Evolutionary conservation across 345 rosid species (phyloP).

Genomic region (Melastoma malabathricum): DNA sequence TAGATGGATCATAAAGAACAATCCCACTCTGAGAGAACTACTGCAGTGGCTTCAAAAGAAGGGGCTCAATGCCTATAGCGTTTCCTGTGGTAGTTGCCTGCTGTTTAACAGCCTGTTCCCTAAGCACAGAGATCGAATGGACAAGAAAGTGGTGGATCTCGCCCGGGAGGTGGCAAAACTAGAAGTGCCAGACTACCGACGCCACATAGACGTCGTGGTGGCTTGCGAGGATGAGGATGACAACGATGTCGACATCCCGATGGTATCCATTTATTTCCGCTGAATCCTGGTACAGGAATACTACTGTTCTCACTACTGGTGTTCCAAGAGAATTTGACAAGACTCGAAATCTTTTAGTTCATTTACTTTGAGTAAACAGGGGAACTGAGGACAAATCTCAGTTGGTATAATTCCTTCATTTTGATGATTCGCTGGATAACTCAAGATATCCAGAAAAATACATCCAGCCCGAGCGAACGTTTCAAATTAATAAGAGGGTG

Average conservation of each 20-base stretch:
- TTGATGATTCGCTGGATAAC: no score
- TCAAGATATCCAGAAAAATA: no score
- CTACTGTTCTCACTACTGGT: no score
- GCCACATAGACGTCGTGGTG: slow-evolving; percentile 80
- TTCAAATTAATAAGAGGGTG: no score
- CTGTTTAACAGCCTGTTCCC: slow-evolving; percentile 86
- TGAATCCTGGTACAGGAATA: slow-evolving; percentile 7
- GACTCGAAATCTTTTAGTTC: no score
- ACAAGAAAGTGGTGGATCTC: slow-evolving; percentile 59
- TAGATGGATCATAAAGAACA: slow-evolving; percentile 60
- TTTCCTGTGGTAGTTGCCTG: slow-evolving; percentile 77
- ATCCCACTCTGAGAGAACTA: slow-evolving; percentile 66
- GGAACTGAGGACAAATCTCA: no score
- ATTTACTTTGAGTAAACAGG: no score
- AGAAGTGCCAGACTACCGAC: slow-evolving; percentile 58
- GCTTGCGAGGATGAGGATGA: slow-evolving; percentile 86
- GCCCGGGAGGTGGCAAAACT: slow-evolving; percentile 74
- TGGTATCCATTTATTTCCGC: slow-evolving; percentile 61
- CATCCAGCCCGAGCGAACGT: no score
- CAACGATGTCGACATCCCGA: slow-evolving; percentile 80
- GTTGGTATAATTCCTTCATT: no score
- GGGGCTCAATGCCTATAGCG: slow-evolving; percentile 81
- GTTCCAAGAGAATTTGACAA: no score
- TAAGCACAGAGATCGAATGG: slow-evolving; percentile 70
- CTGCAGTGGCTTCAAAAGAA: slow-evolving; percentile 67